Evolutionary conservation across 139 green algal genomes (phyloP), one percentile per base, ranked within the genome.

Genomic region (Chlorella sp.): DNA sequence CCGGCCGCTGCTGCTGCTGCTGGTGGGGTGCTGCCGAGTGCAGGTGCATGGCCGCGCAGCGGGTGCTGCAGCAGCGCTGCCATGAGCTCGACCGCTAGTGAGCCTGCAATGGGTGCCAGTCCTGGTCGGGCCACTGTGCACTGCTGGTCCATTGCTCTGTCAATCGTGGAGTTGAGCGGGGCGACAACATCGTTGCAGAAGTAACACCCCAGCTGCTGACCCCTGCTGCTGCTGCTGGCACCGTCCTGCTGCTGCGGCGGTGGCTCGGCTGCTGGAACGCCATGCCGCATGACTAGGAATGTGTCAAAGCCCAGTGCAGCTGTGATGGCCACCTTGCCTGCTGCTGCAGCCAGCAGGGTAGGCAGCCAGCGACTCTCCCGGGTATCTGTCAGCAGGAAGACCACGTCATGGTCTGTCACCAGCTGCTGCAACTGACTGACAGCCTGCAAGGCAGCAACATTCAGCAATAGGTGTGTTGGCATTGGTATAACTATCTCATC

Each of bases 161-260:
- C 86, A 2, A 72, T 60, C 0, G 91, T 97, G 59, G 90, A 96
- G 74, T 99, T 88, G 31, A 88, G 62, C 0, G 95, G 95, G 0
- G 94, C 94, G 5, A 98, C 87, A 0, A 99, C 93, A 70, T 99
- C 95, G 78, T 97, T 98, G 87, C 95, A 99, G 73, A 99, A 99
- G 87, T 99, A 99, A 83, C 95, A 99, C 2, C 95, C 94, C 51
- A 98, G 88, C 10, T 87, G 86, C 42, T 10, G 42, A 10, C 42
- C 17, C 10, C 42, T 55, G 42, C 42, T 55, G 42, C 10, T 55
- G 42, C 10, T 55, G 42, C 42, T 55, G 42, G 10, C 42, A 55
- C 42, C 17, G 42, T 55, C 42, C 17, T 10, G 10, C 17, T 55
- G 10, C 42, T 55, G 42, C 42, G 10, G 42, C 17, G 42, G 10